These are phyloP conservation scores for Meredithiella fracta DNA, from an alignment of 2,329 filamentous ascomycete genomes.

Conservation along the genomic window DNA sequence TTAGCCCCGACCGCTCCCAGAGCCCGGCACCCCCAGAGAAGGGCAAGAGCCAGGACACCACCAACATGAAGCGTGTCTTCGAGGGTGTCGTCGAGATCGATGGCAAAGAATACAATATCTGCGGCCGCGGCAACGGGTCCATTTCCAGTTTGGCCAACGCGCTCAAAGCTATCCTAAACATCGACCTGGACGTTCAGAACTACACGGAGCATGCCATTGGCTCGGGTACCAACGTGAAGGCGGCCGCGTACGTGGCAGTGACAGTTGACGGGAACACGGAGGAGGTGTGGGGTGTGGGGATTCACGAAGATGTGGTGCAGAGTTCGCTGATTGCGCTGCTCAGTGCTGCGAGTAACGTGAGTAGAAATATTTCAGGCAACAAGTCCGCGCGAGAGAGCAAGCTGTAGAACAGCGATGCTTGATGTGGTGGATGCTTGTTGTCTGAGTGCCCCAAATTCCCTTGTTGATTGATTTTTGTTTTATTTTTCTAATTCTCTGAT, in stretches of 20 bases:
- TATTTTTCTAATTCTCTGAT: not conserved
- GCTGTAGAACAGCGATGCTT: constrained; percentile 16
- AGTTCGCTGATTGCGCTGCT: constrained; percentile 74
- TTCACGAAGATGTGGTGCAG: constrained; percentile 85
- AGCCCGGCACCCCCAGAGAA: constrained; percentile 53
- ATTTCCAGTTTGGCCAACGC: constrained; percentile 79
- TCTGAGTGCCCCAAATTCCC: not conserved
- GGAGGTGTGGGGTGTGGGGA: constrained; percentile 77
- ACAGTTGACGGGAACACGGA: constrained; percentile 48
- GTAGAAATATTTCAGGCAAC: constrained; percentile 22
- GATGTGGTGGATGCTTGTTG: not conserved
- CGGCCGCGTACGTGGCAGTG: constrained; percentile 91
- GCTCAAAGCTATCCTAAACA: constrained; percentile 51
- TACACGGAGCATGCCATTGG: constrained; percentile 96
- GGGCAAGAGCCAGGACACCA: constrained; percentile 60
- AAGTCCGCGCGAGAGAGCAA: constrained; percentile 11
- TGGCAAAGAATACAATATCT: constrained; percentile 59
- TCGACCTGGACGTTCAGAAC: constrained; percentile 79
- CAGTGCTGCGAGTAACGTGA: constrained; percentile 71
- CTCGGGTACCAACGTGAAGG: constrained; percentile 64
- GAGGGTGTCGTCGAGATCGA: constrained; percentile 73
- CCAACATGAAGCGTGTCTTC: constrained; percentile 66
- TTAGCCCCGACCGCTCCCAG: constrained; percentile 63
- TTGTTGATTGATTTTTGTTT: not conserved
- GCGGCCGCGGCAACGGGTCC: constrained; percentile 73